Base-by-base conservation (phyloP, 352 stramenopile genomes). In the Blastocystis sp. region DNA sequence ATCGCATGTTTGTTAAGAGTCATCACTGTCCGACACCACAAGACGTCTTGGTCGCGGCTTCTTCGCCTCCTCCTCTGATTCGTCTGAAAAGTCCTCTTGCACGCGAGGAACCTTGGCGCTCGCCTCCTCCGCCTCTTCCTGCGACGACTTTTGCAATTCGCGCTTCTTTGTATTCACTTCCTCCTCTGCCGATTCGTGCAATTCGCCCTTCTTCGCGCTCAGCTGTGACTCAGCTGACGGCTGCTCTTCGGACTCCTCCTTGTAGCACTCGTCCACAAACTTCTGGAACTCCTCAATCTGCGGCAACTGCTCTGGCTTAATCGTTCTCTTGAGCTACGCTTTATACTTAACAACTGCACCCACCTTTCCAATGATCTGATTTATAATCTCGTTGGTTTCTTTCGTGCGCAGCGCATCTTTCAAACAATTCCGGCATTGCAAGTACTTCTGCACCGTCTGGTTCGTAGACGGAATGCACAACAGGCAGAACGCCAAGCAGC, bases 401-500 rank as follows among this genome's bases (percentile, higher is more conserved):
- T 45, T 66, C 3, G 4, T 84, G 7, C 48, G 74, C 14, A 84
- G 61, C 40, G 54, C 24, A 48, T 84, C 61, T 40, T 84, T 84
- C 74, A 84, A 17, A 40, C 24, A 66, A 38, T 59, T 34, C 7
- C 38, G 21, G 48, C 66, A 43, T 45, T 69, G 74, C 59, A 84
- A 45, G 57, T 70, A 84, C 76, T 93, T 95, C 89, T 96, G 95
- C 28, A 98, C 90, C 40, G 93, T 96, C 87, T 97, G 97, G 64
- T 98, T 95, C 62, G 94, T 97, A 61, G 97, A 92, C 60, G 95
- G 93, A 40, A 98, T 90, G 68, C 95, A 93, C 6, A 95, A 92
- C 66, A 99, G 92, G 88, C 96, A 99, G 89, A 96, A 98, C 0
- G 95, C 92, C 60, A 98, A 89, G 89, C 98, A 94, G 28, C 91